phyloP scores from a whole-genome alignment of 352 stramenopile genomes.

The Labyrinthula sp. region DNA sequence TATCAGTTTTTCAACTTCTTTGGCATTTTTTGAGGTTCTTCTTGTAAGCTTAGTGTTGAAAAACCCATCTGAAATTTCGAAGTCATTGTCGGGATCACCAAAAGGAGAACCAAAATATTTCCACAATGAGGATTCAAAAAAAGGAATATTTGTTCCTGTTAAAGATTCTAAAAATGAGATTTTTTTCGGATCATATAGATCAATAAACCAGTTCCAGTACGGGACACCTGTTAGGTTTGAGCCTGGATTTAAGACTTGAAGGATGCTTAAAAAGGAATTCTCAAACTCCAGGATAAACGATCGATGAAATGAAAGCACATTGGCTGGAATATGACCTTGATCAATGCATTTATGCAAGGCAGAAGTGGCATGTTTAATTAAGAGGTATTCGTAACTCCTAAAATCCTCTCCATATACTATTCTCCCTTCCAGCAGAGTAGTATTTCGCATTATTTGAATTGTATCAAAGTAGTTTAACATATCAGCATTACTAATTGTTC shows the following conservation, averaged over 20 bases:
- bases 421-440: background rate
- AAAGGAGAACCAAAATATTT: slow-evolving; percentile 28
- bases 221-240: slow-evolving; percentile 7
- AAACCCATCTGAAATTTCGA: slow-evolving; percentile 11
- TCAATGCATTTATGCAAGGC: slow-evolving; percentile 21
- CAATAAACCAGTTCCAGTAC: slow-evolving; percentile 23
- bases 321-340: slow-evolving; percentile 14
- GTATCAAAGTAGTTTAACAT: too few species aligned
- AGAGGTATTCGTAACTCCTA: slow-evolving; percentile 21
- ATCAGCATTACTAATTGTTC: too few species aligned
- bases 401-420: slow-evolving; percentile 3
- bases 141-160: background rate
- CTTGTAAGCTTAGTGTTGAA: slow-evolving; percentile 17
- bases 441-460: slow-evolving; percentile 19
- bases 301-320: slow-evolving; percentile 25
- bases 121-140: slow-evolving; percentile 8
- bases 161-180: too few species aligned
- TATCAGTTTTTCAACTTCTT: background rate
- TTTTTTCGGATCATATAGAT: too few species aligned
- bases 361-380: slow-evolving; percentile 19
- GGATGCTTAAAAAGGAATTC: slow-evolving; percentile 12
- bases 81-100: slow-evolving; percentile 24
- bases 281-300: slow-evolving; percentile 24
- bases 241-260: background rate
- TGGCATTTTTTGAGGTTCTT: background rate